A percentile compares a stretch with the other conserved stretches of the same genome.
Evolutionary conservation across 345 rosid species (phyloP).

Genomic region (Pistacia vera): DNA sequence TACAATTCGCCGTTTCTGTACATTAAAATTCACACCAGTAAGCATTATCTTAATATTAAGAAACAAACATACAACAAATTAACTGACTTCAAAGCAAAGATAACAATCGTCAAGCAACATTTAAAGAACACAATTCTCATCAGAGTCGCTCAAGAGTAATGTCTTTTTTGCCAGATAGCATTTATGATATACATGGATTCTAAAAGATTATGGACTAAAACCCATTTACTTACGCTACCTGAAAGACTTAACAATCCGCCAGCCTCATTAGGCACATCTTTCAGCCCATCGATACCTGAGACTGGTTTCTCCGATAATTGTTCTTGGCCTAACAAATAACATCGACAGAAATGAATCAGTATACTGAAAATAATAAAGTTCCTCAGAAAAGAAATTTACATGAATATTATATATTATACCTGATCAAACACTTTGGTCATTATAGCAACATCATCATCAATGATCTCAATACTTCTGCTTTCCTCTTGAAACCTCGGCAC

Average conservation of each 20-base stretch:
- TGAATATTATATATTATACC: not conserved
- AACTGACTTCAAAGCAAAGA: not conserved
- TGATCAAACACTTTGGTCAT: conserved; percentile 16
- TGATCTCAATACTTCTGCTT: conserved; percentile 13
- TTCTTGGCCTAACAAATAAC: conserved; percentile 1
- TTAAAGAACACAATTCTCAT: too few relatives aligned
- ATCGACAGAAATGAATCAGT: not conserved
- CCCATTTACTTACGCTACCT: conserved; percentile 2
- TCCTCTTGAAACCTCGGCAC: conserved; percentile 5
- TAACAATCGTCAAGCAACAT: not conserved
- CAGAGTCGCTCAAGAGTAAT: too few relatives aligned
- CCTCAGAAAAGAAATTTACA: not conserved
- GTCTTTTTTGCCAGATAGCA: too few relatives aligned
- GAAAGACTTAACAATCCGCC: not conserved
- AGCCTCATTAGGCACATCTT: not conserved
- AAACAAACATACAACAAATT: not conserved
- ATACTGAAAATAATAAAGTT: not conserved
- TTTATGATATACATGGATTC: not conserved
- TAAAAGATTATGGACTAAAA: not conserved
- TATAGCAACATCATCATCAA: conserved; percentile 29
- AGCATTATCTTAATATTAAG: not conserved
- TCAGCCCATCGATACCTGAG: not conserved
- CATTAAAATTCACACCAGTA: not conserved
- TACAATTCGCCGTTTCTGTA: conserved; percentile 1
- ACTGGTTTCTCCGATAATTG: conserved; percentile 7